These are phyloP conservation scores for Amanita jacksonii DNA, from an alignment of 768 basidiomycete species.

Conservation along the genomic window DNA sequence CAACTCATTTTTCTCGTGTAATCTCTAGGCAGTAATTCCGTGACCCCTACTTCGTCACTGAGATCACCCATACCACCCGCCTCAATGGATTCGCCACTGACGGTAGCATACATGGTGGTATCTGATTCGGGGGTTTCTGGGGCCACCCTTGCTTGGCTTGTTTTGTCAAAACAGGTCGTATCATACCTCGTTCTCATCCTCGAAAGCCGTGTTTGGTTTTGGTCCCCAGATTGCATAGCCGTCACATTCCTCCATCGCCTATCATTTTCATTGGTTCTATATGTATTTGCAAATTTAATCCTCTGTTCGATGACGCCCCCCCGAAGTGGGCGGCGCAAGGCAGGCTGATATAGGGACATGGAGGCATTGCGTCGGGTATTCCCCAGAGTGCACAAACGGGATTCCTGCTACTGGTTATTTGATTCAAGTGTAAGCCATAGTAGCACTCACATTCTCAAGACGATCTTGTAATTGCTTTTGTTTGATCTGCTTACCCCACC, in stretches of 20 bases:
- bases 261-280: conserved; percentile 14
- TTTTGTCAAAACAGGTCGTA: too few relatives aligned
- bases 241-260: too few relatives aligned
- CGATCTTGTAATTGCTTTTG: conserved; percentile 22
- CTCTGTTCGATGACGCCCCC: too few relatives aligned
- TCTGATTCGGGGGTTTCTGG: too few relatives aligned
- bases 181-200: too few relatives aligned
- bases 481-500: conserved; percentile 35
- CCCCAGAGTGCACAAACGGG: conserved; percentile 20
- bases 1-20: not conserved
- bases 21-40: not conserved
- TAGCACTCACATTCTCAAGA: conserved; percentile 16
- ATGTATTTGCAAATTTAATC: conserved; percentile 28
- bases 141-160: too few relatives aligned
- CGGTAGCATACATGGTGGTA: conserved; percentile 3
- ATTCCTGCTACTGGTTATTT: conserved; percentile 13
- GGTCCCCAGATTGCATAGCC: too few relatives aligned
- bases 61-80: not conserved
- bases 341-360: conserved; percentile 14
- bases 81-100: not conserved
- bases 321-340: too few relatives aligned
- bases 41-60: not conserved
- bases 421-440: not conserved
- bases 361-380: conserved; percentile 35
- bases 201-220: too few relatives aligned